Conservation (phyloP, 495 filamentous ascomycete species). For the Tuber magnatum region DNA sequence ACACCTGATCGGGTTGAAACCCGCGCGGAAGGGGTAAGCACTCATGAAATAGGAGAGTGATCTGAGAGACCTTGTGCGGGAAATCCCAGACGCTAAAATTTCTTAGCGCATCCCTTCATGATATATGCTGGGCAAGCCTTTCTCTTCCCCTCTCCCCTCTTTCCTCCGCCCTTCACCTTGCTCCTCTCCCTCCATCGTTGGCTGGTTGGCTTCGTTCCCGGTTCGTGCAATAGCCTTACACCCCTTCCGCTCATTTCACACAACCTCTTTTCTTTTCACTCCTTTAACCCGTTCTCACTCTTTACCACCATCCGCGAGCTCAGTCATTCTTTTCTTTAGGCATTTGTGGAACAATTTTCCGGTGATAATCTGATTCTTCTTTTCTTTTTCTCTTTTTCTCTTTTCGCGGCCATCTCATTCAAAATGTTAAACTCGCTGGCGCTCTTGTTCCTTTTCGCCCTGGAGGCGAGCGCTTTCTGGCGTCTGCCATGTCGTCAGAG, state of each 20-base stretch:
- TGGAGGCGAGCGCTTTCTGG: conserved; percentile 62
- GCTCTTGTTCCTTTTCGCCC: conserved; percentile 32
- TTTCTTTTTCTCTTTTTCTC: background rate
- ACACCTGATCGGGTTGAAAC: background rate
- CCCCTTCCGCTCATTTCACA: background rate
- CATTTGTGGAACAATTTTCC: background rate
- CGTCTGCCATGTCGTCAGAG: conserved; percentile 65
- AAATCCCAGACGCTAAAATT: background rate
- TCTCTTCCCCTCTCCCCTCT: background rate
- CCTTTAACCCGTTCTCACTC: background rate
- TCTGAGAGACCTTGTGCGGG: background rate
- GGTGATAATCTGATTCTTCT: background rate
- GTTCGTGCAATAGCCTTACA: background rate
- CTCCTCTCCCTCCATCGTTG: background rate
- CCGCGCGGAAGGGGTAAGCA: background rate
- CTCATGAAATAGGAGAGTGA: background rate
- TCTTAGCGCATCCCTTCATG: background rate
- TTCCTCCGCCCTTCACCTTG: background rate
- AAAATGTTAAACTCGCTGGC: conserved; percentile 25
- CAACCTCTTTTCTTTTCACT: background rate
- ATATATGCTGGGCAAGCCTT: background rate
- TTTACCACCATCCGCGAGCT: background rate
- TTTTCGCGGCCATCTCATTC: background rate
- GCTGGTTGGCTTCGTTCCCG: background rate
- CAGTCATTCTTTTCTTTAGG: background rate